Evolutionary conservation across 176 grass and related monocot genomes (phyloP), one percentile per base, ranked within the genome.

Genomic region (Areca catechu): DNA sequence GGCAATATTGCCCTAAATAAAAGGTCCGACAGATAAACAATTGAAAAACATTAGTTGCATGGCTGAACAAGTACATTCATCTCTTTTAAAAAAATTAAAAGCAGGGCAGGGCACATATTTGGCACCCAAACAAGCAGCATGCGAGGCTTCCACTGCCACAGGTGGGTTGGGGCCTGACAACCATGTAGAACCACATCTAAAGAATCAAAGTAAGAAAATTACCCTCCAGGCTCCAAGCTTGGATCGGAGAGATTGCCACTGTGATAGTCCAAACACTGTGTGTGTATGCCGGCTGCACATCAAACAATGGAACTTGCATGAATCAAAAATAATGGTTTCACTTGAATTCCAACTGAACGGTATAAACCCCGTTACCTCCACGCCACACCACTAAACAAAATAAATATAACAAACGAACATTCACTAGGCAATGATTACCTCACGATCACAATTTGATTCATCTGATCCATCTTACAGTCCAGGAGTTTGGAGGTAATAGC

Each of bases 201-300:
- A 43, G 9, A 43, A 43, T 10, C 34, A 10, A 43, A 43, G 34
- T 43, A 43, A 58, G 24, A 22, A 50, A 3, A 4, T 89, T 80
- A 98, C 93, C 84, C 79, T 98, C 84, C 93, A 98, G 43, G 73
- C 55, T 73, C 76, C 75, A 66, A 98, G 93, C 61, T 92, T 98
- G 64, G 76, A 72, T 58, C 69, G 87, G 54, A 98, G 72, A 71
- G 66, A 85, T 49, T 92, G 75, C 93, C 93, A 98, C 43, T 98
- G 78, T 67, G 84, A 47, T 54, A 89, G 61, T 47, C 70, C 93
- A 37, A 98, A 98, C n/a, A 89, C 54, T 57, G 84, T 66, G 25
- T 83, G 73, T 10, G 81, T 89, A 72, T 92, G 78, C 23, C 73
- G 93, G 69, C 93, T 98, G 63, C 74, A 88, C 54, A 65, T 50